A percentile compares a stretch with the other conserved stretches of the same genome.
phyloP scores from a whole-genome alignment of 129 eudicot genomes.

The Logfia minima region DNA sequence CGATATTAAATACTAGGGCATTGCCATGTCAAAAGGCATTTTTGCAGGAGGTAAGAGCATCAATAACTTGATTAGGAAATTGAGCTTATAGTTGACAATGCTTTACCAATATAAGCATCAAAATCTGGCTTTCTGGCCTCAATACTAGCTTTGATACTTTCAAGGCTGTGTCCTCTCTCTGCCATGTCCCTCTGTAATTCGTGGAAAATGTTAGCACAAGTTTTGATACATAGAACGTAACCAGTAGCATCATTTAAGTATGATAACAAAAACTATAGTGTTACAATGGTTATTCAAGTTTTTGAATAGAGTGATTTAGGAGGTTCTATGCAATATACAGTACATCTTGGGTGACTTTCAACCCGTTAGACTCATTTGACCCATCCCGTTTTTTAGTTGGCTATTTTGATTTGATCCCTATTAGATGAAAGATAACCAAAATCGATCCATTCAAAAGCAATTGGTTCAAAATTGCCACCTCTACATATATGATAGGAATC shows the following conservation, averaged over 20 bases:
- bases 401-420: not conserved
- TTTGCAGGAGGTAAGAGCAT: not conserved
- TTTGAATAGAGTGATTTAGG: not conserved
- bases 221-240: not conserved
- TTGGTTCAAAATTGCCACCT: not conserved
- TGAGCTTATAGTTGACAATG: not conserved
- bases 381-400: not conserved
- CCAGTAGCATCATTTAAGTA: not conserved
- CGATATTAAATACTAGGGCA: slow-evolving; percentile 9
- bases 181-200: slow-evolving; percentile 95
- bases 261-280: not conserved
- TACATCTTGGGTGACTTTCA: not conserved
- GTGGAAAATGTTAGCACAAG: slow-evolving; percentile 10
- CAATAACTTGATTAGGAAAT: not conserved
- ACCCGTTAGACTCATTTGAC: not conserved
- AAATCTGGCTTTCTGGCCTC: slow-evolving; percentile 99
- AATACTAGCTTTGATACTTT: slow-evolving; percentile 96
- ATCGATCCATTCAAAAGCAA: not conserved
- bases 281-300: not conserved
- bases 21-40: not conserved
- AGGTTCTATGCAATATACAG: not conserved
- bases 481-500: not conserved
- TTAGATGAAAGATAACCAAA: not conserved
- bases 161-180: slow-evolving; percentile 99
- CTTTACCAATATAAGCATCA: slow-evolving; percentile 90